Evolutionary conservation across 2,329 filamentous ascomycete species (phyloP).

Genomic region (Claviceps sp.): DNA sequence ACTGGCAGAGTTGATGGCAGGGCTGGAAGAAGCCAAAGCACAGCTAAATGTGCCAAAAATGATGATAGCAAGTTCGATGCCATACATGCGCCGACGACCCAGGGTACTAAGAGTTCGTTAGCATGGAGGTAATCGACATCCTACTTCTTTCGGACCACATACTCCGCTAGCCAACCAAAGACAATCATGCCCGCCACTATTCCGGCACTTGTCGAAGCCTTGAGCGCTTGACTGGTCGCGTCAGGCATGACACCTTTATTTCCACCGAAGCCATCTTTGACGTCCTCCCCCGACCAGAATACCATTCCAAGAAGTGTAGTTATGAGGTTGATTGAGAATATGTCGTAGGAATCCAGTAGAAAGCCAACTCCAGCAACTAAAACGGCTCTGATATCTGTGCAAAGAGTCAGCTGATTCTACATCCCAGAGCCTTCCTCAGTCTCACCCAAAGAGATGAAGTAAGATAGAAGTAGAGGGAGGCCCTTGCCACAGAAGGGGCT

Average conservation of each 20-base stretch:
- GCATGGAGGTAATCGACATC: constrained; percentile 3
- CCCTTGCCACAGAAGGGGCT: not conserved
- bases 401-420: not conserved
- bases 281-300: constrained; percentile 46
- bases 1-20: constrained; percentile 44
- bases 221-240: constrained; percentile 58
- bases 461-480: not conserved
- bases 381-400: constrained; percentile 50
- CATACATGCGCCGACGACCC: constrained; percentile 72
- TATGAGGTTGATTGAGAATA: constrained; percentile 68
- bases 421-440: not conserved
- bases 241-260: constrained; percentile 47
- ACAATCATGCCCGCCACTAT: constrained; percentile 65
- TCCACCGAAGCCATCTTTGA: constrained; percentile 32
- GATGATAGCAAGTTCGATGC: constrained; percentile 60
- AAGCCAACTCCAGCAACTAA: constrained; percentile 71
- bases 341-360: constrained; percentile 70
- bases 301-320: constrained; percentile 61
- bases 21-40: constrained; percentile 47
- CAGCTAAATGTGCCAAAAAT: constrained; percentile 57
- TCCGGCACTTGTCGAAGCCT: constrained; percentile 67
- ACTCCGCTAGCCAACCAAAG: constrained; percentile 67
- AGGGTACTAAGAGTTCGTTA: constrained; percentile 29
- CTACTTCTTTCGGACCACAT: constrained; percentile 8
- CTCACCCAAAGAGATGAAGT: too few species aligned